These are phyloP conservation scores for Rhynchospora pubera DNA, from an alignment of 176 grass and related monocot genomes.

Conservation along the genomic window DNA sequence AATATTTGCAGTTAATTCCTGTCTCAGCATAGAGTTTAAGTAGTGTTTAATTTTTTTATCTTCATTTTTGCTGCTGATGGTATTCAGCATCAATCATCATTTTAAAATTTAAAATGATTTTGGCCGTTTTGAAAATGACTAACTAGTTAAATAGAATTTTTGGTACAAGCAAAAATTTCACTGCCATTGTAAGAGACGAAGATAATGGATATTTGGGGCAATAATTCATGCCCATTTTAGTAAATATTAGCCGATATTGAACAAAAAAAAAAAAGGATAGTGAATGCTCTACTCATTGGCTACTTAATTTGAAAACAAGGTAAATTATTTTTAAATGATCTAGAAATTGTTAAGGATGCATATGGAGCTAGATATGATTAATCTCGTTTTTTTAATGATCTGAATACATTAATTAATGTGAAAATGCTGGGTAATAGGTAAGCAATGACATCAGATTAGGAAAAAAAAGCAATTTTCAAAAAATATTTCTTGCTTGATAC, in stretches of 20 bases:
- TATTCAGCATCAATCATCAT: background rate
- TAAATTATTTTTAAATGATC: background rate
- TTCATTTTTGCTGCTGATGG: too few species aligned
- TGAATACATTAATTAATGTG: too few species aligned
- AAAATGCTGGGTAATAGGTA: background rate
- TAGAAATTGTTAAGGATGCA: background rate
- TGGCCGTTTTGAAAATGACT: background rate
- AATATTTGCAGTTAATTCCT: too few species aligned
- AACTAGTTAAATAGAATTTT: background rate
- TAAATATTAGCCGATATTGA: background rate
- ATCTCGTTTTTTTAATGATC: background rate
- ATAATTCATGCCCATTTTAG: background rate
- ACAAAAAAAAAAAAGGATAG: background rate
- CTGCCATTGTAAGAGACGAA: background rate
- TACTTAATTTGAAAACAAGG: background rate
- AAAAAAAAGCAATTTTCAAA: background rate
- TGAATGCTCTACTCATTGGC: background rate
- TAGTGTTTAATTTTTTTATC: too few species aligned
- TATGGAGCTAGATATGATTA: background rate
- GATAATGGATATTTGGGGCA: background rate
- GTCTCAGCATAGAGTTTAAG: too few species aligned
- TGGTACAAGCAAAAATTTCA: background rate
- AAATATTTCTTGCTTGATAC: background rate
- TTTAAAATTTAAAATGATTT: background rate
- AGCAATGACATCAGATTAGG: background rate